phyloP scores from a whole-genome alignment of 805 yeast genomes.

The Phaffomyces thermotolerans region DNA sequence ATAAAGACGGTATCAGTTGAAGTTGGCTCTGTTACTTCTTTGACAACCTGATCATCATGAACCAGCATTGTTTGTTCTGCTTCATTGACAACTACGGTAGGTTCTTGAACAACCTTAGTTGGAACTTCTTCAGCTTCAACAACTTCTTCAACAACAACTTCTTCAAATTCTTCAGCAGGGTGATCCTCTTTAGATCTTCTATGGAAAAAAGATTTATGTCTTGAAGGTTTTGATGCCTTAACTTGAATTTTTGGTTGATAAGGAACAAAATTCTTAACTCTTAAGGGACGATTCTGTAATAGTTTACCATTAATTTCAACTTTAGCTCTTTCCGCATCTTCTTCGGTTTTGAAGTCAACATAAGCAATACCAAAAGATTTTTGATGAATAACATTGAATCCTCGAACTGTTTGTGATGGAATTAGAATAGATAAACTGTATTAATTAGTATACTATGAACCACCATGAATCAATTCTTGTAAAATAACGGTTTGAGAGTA shows the following conservation, averaged over 20 bases:
- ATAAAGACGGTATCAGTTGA: slow-evolving; percentile 43
- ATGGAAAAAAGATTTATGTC: slow-evolving; percentile 7
- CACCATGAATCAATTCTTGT: neutral
- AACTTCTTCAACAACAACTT: neutral
- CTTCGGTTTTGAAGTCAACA: slow-evolving; percentile 66
- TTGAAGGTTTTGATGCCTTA: slow-evolving; percentile 11
- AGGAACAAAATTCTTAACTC: slow-evolving; percentile 36
- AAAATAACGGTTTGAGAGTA: too few relatives aligned
- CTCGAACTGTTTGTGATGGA: slow-evolving; percentile 47
- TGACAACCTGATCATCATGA: neutral
- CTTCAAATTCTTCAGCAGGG: neutral
- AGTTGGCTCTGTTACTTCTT: slow-evolving; percentile 6
- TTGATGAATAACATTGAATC: slow-evolving; percentile 32
- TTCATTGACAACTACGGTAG: neutral
- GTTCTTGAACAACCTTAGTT: neutral
- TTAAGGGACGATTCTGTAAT: slow-evolving; percentile 36
- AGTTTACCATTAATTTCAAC: slow-evolving; percentile 55
- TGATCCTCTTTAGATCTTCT: slow-evolving; percentile 2
- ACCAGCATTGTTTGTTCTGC: neutral
- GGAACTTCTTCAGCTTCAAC: neutral
- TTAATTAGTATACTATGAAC: slow-evolving; percentile 2
- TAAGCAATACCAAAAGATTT: slow-evolving; percentile 67
- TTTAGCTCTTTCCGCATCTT: slow-evolving; percentile 58
- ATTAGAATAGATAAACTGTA: slow-evolving; percentile 34
- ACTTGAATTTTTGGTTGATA: slow-evolving; percentile 26